Base-by-base conservation (phyloP, 805 yeast species). In the Trichomonascus vanleenenianus region DNA sequence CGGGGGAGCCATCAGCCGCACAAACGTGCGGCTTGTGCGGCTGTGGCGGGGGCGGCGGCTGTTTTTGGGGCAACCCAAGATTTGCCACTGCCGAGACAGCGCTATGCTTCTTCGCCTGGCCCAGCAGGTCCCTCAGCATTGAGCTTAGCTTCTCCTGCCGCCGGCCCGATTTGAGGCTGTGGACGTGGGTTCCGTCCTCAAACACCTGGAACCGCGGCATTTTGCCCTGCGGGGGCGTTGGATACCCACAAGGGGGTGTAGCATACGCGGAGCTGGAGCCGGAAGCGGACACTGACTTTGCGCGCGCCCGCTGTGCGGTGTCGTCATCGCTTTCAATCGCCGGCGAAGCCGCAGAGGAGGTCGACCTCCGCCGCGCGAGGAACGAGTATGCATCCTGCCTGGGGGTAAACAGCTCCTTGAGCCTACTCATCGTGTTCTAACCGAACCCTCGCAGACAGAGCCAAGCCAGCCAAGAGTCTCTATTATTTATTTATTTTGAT, bases 161-260 rank as follows among this genome's bases (percentile, higher is more conserved):
- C 49, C 68, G 51, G 6, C 91, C 81, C 38, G 82, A 80, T 48
- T 78, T 74, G 49, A 91, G 69, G 59, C 78, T 79, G 63, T 91
- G 98, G 56, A 77, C 85, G 63, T 91, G 98, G 10, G 66, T 52
- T 3, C 95, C 94, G 53, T 81, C 82, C 6, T 56, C 59, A 18
- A 51, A 49, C 15, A 56, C 42, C 31, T 48, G 43, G 42, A 63
- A 58, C 42, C 68, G 55, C 19, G 27, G 31, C 20, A 16, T 19
- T 11, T 39, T 30, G 18, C 27, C 8, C n/a, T n/a, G n/a, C n/a
- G n/a, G n/a, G n/a, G n/a, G n/a, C n/a, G n/a, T n/a, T n/a, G n/a
- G n/a, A n/a, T n/a, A n/a, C n/a, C n/a, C n/a, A n/a, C n/a, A n/a
- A n/a, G n/a, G n/a, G n/a, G n/a, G 36, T 30, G 32, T 12, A 12